Base-by-base conservation (phyloP, 2,329 filamentous ascomycete species). In the Pseudogymnoascus sp. region DNA sequence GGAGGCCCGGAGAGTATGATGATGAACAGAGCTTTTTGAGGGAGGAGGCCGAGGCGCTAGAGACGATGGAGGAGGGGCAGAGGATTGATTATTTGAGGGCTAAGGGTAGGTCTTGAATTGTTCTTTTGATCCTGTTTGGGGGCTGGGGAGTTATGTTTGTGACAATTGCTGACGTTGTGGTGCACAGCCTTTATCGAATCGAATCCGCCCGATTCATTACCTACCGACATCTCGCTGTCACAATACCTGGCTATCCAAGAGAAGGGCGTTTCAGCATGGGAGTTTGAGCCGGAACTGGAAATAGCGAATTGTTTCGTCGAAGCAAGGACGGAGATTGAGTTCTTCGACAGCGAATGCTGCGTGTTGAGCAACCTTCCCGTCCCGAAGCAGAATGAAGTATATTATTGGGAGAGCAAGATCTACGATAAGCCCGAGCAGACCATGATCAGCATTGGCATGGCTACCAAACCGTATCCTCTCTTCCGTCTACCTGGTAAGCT, bases 281-380 rank as follows among this genome's bases (percentile, higher is more conserved):
- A 99, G 75, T 99, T 99, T 72, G 95, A 97, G 75, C 95, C 95
- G n/a, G 95, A 99, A 76, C 79, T 97, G 37, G 95, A 99, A 76
- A 97, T 97, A 69, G 95, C 95, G 69, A 97, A 97, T 76, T 99
- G 95, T 76, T 99, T 99, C 73, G 95, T 99, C 67, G 93, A 99
- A 77, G 93, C 80, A 42, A 86, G 95, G 68, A 99, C 95, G 10
- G 95, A 99, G 76, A 96, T 99, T 67, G 95, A 99, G 75, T 99
- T 99, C 78, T 99, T 96, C 73, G 95, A 99, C 76, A 95, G 92
- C 1, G 95, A 96, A 74, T 97, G 93, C 79, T 96, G 93, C 70
- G 95, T 97, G 66, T 67, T 74, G 53, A 96, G 90, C 80, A 99
- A 99, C 72, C 77, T 99, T 42, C 95, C 95, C 0, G 91, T 99